A percentile compares a stretch with the other conserved stretches of the same genome.
phyloP scores from a whole-genome alignment of 1,284 basidiomycete species.

The Cutaneotrichosporon mucoides region DNA sequence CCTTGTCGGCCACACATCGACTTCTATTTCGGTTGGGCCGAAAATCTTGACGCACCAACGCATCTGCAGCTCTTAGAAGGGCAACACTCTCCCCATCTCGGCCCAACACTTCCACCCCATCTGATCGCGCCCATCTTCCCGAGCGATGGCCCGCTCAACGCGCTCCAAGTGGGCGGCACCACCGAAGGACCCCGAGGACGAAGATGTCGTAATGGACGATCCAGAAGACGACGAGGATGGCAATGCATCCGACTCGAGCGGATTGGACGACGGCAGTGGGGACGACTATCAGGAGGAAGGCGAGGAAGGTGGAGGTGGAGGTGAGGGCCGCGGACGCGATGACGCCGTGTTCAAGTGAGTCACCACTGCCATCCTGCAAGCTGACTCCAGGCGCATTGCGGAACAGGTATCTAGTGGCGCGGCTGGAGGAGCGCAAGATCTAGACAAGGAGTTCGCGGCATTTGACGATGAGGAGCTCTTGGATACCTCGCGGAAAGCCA shows the following conservation, averaged over 20 bases:
- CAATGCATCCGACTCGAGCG: conserved; percentile 20
- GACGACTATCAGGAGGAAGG: conserved; percentile 16
- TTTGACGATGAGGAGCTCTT: conserved; percentile 32
- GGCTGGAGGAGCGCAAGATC: background rate
- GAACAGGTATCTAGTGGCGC: conserved; percentile 26
- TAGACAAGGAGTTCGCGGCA: conserved; percentile 22
- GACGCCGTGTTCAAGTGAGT: conserved; percentile 35
- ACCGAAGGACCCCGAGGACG: background rate
- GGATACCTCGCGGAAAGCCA: background rate
- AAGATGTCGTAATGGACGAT: background rate
- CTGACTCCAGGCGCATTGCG: conserved; percentile 31
- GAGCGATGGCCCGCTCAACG: background rate
- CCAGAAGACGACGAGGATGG: background rate
- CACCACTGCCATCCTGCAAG: background rate
- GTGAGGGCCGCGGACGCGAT: conserved; percentile 8
- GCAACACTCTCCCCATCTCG: background rate
- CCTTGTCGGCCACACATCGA: no score
- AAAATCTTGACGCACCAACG: no score
- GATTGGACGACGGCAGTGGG: conserved; percentile 23
- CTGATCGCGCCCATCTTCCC: background rate
- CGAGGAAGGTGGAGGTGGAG: background rate
- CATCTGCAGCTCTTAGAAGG: no score
- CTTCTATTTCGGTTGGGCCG: no score
- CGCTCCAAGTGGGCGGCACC: background rate
- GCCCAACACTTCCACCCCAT: background rate